Evolutionary conservation across 306 rosid genomes (phyloP), one percentile per base, ranked within the genome.

Genomic region (Corylus heterophylla): DNA sequence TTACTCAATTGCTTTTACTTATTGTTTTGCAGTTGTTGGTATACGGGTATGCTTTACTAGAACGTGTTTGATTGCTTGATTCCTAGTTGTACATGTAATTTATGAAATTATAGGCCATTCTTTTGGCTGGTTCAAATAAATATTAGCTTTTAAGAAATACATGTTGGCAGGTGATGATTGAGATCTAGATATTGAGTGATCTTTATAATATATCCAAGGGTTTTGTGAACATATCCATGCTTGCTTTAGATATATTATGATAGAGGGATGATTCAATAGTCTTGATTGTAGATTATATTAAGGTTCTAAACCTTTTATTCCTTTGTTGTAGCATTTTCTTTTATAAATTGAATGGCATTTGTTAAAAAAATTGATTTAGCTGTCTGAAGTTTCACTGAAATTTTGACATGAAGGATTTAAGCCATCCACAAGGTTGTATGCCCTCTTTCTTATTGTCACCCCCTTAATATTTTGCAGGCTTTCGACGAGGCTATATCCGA

Each of bases 401-500:
- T 64, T 18, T 64, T 64, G 47, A 16, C 70, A 64, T 16, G 48
- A 35, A 64, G 68, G n/a, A 64, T 39, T 39, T 16, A 66, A 66
- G 42, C 27, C 4, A 11, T 39, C 44, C 14, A 0, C 27, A 42
- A 39, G 51, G 50, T 39, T 66, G 71, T 11, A 42, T 68, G 48
- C 5, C 48, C 37, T 48, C 59, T 56, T 54, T 74, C 16, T 72
- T 49, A 44, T 45, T 52, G 39, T 42, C 50, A 17, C 3, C 37
- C 31, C 31, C 79, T 66, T 54, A 45, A 42, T 13, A 37, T 78
- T 4, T 74, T 77, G 48, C 87, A 94, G 97, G 98, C 98, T 70
- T 94, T 94, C 44, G 98, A 94, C 69, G 98, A 94, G 86, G 98
- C 98, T 69, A 94, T 94, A 78, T 87, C 96, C 5, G 97, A 92